Conservation (phyloP, 1,284 basidiomycete species). For the Sparassis latifolia region DNA sequence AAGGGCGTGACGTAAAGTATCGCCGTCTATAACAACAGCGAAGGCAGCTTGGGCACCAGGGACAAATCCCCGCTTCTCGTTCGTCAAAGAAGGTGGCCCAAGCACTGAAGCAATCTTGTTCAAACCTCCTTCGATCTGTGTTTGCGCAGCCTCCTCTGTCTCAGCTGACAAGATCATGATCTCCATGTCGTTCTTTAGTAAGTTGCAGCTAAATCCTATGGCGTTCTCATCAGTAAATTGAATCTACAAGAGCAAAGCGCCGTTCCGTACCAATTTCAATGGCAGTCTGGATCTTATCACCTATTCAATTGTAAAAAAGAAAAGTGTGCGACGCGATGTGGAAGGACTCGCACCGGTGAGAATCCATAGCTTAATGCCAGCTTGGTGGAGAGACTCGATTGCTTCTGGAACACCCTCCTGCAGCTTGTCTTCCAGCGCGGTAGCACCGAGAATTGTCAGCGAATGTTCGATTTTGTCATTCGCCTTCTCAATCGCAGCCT, state of each 20-base stretch:
- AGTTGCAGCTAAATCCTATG: conserved; percentile 80
- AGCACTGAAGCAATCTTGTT: conserved; percentile 89
- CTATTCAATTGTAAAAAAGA: conserved; percentile 30
- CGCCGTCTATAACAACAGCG: conserved; percentile 95
- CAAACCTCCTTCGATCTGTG: conserved; percentile 88
- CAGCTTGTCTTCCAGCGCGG: conserved; percentile 94
- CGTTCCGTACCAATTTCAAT: conserved; percentile 78
- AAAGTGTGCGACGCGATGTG: conserved; percentile 3
- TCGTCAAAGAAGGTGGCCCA: conserved; percentile 55
- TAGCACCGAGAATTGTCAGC: conserved; percentile 84
- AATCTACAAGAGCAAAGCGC: neutral
- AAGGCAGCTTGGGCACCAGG: conserved; percentile 69
- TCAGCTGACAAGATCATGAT: conserved; percentile 95
- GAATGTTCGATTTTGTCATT: conserved; percentile 81
- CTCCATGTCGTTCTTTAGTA: conserved; percentile 89
- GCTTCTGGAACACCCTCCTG: conserved; percentile 97
- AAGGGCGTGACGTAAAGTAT: conserved; percentile 83
- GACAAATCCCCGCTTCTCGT: conserved; percentile 57
- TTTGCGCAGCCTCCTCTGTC: conserved; percentile 64
- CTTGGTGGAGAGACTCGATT: conserved; percentile 86
- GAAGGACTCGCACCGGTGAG: conserved; percentile 53
- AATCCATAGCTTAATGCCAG: conserved; percentile 98
- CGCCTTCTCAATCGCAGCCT: conserved; percentile 87
- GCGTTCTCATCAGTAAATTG: neutral
- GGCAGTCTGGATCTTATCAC: conserved; percentile 96